Evolutionary conservation across 2,329 filamentous ascomycete genomes (phyloP), one percentile per base, ranked within the genome.

Genomic region (Calonectria leucothoes): DNA sequence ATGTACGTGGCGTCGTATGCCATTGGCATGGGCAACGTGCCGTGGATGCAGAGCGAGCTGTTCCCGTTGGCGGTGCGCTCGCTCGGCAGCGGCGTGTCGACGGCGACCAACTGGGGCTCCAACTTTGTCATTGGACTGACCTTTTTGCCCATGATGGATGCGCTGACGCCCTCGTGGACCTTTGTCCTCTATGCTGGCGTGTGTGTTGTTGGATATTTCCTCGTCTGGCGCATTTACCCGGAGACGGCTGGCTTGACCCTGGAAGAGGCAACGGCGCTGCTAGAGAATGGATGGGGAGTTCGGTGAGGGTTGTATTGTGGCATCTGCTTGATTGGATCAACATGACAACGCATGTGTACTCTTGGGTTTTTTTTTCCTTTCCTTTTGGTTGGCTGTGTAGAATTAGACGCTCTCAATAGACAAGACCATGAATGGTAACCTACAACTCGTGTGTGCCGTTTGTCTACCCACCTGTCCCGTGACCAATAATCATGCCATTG

Each of bases 41-140:
- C 96, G 0, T 98, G 96, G 96, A 96, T 98, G 89, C 96, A 98
- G 85, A 95, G 93, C 78, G 96, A 98, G 85, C 90, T 98, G 37
- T 98, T 98, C 81, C 94, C 95, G 0, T 87, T 96, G 61, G 89
- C 89, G 35, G 94, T 95, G 57, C 91, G 94, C 63, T 92, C 93
- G 6, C 84, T 95, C 1, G 94, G 94, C 33, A 94, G 93, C 71
- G 92, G 92, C 0, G 83, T 95, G 6, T 90, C 93, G 2, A 96
- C 96, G 10, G 93, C 93, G 6, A 97, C 94, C 8, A 98, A 91
- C 81, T 98, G 96, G 96, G 90, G 89, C 5, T 92, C 93, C 29
- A 98, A 98, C 82, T 97, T 97, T 73, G 83, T 97, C 23, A 89
- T 98, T 1, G 96, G 95, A 0, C 85, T 98, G 74, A 97, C 95